Evolutionary conservation across 805 yeast species (phyloP).

Genomic region (Saturnispora besseyi): DNA sequence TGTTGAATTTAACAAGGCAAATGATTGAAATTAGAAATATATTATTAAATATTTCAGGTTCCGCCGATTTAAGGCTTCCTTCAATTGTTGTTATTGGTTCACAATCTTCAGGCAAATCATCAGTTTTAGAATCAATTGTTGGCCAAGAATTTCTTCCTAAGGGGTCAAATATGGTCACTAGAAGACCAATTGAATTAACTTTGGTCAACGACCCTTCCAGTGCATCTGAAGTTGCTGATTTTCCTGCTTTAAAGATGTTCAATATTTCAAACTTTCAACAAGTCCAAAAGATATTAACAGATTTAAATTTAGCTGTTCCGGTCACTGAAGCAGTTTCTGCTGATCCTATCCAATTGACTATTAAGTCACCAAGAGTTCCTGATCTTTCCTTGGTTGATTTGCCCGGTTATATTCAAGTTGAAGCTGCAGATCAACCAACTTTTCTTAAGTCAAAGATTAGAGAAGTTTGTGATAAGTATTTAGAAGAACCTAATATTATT

Average conservation of each 20-base stretch:
- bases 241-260: constrained; percentile 78
- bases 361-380: constrained; percentile 83
- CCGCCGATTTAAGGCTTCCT: constrained; percentile 75
- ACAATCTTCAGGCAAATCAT: constrained; percentile 94
- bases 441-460: constrained; percentile 73
- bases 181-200: constrained; percentile 94
- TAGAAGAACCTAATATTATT: constrained; percentile 87
- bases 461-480: constrained; percentile 71
- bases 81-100: constrained; percentile 96
- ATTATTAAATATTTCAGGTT: constrained; percentile 60
- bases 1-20: constrained; percentile 82
- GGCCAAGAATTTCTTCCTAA: constrained; percentile 98
- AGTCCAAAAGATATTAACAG: constrained; percentile 80
- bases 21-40: constrained; percentile 93
- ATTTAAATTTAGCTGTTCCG: constrained; percentile 89
- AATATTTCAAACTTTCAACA: constrained; percentile 80
- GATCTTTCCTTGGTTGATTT: constrained; percentile 90
- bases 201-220: constrained; percentile 72
- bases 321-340: constrained; percentile 75
- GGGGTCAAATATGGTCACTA: constrained; percentile 96
- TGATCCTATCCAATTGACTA: constrained; percentile 89
- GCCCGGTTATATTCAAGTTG: constrained; percentile 96
- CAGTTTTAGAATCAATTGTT: constrained; percentile 90
- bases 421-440: constrained; percentile 91
- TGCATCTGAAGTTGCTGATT: constrained; percentile 84